Conservation (phyloP, 257 asterid species). For the Penstemon davidsonii region DNA sequence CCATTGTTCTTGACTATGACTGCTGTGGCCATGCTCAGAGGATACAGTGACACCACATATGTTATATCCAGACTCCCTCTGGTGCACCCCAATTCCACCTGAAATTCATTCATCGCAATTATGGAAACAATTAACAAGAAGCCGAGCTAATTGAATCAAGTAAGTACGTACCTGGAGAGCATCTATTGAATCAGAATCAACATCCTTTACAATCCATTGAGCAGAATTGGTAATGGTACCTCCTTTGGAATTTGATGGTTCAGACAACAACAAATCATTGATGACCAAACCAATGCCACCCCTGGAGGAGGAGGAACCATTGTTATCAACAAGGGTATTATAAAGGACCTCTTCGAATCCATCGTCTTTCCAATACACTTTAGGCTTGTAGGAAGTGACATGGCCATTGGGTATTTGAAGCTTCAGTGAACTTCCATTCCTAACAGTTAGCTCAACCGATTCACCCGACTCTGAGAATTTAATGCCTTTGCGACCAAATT, state of each 20-base stretch:
- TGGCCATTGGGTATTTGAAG: constrained; percentile 63
- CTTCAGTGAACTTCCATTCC: constrained; percentile 81
- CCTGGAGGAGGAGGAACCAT: constrained; percentile 5
- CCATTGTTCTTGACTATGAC: constrained; percentile 75
- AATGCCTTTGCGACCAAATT: constrained; percentile 71
- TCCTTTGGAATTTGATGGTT: constrained; percentile 26
- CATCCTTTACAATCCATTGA: constrained; percentile 71
- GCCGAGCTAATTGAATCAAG: neutral
- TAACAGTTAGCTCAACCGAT: constrained; percentile 59
- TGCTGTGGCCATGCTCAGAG: constrained; percentile 69
- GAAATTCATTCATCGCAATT: neutral
- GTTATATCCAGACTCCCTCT: constrained; percentile 53
- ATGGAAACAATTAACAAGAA: no score
- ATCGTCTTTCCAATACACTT: constrained; percentile 86
- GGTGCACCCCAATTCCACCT: constrained; percentile 73
- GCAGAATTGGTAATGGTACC: neutral
- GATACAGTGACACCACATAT: constrained; percentile 69
- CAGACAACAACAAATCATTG: constrained; percentile 31
- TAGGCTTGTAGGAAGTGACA: constrained; percentile 71
- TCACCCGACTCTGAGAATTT: constrained; percentile 46
- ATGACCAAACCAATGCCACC: constrained; percentile 74
- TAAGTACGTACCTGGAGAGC: constrained; percentile 60
- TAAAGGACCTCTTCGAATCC: constrained; percentile 78
- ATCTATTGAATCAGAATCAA: constrained; percentile 76
- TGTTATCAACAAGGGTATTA: constrained; percentile 37